Conservation (phyloP, 768 basidiomycete species). For the Calocera cornea region DNA sequence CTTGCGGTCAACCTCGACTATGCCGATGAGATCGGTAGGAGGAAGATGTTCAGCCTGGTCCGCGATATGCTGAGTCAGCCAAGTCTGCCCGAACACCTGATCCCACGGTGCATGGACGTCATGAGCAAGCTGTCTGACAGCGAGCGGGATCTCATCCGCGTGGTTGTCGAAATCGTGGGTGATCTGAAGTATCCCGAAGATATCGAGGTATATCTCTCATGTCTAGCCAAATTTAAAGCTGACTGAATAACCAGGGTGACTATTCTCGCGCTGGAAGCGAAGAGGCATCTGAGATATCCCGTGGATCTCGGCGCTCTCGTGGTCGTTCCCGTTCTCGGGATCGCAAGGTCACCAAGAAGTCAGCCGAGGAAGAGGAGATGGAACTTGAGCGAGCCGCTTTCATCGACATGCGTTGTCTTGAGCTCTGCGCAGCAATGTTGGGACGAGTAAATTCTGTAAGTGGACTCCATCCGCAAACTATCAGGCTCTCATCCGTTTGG, state of each 20-base stretch:
- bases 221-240: neutral
- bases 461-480: slow-evolving; percentile 5
- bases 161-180: slow-evolving; percentile 78
- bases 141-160: slow-evolving; percentile 74
- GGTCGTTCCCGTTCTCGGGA: slow-evolving; percentile 12
- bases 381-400: slow-evolving; percentile 36
- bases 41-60: slow-evolving; percentile 77
- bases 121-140: slow-evolving; percentile 53
- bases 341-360: slow-evolving; percentile 12
- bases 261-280: slow-evolving; percentile 27
- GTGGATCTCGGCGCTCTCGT: slow-evolving; percentile 5
- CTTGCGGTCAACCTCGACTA: slow-evolving; percentile 76
- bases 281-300: slow-evolving; percentile 15
- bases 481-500: neutral
- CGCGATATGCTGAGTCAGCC: slow-evolving; percentile 72
- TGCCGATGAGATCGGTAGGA: slow-evolving; percentile 76
- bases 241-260: neutral
- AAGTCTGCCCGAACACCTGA: slow-evolving; percentile 50
- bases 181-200: slow-evolving; percentile 51
- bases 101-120: slow-evolving; percentile 71
- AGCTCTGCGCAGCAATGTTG: slow-evolving; percentile 67
- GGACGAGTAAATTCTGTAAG: slow-evolving; percentile 75
- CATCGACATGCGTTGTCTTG: slow-evolving; percentile 61
- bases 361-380: slow-evolving; percentile 24
- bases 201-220: slow-evolving; percentile 15